Evolutionary conservation across 1,284 basidiomycete genomes (phyloP).

Genomic region (Salmacisia buchloeana): DNA sequence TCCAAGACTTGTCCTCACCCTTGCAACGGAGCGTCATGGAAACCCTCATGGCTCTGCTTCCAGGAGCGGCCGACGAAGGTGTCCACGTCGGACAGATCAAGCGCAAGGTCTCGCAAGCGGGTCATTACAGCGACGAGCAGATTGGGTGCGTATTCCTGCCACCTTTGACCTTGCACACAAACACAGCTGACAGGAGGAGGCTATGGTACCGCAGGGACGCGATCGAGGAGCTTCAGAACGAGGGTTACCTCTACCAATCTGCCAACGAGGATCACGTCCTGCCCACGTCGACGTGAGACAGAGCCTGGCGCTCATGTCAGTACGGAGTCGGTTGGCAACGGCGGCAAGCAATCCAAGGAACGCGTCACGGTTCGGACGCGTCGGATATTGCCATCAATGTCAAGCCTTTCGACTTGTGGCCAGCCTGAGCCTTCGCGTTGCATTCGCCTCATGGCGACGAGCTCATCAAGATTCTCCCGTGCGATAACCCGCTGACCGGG

Average conservation of each 20-base stretch:
- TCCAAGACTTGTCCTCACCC: constrained; percentile 13
- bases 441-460: too few species aligned
- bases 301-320: too few species aligned
- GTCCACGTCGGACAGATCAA: constrained; percentile 30
- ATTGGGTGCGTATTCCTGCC: not conserved
- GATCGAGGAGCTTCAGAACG: constrained; percentile 36
- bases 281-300: too few species aligned
- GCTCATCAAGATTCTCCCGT: too few species aligned
- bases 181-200: constrained; percentile 15
- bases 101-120: constrained; percentile 22
- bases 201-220: constrained; percentile 20
- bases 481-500: too few species aligned
- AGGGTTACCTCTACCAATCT: constrained; percentile 41
- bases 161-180: not conserved
- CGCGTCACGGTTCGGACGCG: too few species aligned
- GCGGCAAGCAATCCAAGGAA: too few species aligned
- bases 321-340: too few species aligned
- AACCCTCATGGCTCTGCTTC: constrained; percentile 18
- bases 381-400: too few species aligned
- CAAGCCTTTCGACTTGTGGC: too few species aligned
- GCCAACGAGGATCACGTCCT: constrained; percentile 40
- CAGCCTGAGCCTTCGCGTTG: too few species aligned
- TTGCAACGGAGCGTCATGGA: not conserved
- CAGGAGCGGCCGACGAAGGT: constrained; percentile 34
- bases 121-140: not conserved